A percentile compares a stretch with the other conserved stretches of the same genome.
These are phyloP conservation scores for Candida stauntonica DNA, from an alignment of 805 yeast genomes.

Conservation along the genomic window DNA sequence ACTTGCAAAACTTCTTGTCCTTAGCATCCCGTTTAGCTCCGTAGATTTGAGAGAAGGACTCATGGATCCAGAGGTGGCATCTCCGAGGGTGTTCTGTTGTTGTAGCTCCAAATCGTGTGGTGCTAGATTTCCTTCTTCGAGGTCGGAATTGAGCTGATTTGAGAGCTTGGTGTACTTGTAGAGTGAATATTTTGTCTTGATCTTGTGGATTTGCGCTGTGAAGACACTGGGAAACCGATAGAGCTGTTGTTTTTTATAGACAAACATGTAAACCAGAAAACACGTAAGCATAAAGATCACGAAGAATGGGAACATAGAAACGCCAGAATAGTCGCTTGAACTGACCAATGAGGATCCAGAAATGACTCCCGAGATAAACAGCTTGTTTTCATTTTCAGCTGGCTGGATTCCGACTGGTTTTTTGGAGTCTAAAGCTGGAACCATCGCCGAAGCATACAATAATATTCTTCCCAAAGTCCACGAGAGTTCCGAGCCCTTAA, in stretches of 20 bases:
- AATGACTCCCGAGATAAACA: slow-evolving; percentile 22
- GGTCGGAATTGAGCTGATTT: slow-evolving; percentile 17
- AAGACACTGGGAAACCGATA: slow-evolving; percentile 15
- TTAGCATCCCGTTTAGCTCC: slow-evolving; percentile 14
- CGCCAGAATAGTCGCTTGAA: slow-evolving; percentile 4
- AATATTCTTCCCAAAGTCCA: slow-evolving; percentile 94
- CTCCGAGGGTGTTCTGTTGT: slow-evolving; percentile 1
- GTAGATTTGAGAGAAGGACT: slow-evolving; percentile 19
- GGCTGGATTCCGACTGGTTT: slow-evolving; percentile 24
- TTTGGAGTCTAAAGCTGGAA: slow-evolving; percentile 9
- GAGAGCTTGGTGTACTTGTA: slow-evolving; percentile 20
- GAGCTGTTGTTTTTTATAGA: slow-evolving; percentile 12
- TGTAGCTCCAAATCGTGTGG: slow-evolving; percentile 7
- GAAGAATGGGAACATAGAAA: slow-evolving; percentile 10
- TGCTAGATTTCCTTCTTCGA: slow-evolving; percentile 21
- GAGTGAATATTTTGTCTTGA: slow-evolving; percentile 17
- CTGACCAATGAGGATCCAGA: not conserved
- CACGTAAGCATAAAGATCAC: slow-evolving; percentile 2
- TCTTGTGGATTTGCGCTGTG: slow-evolving; percentile 12
- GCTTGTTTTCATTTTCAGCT: slow-evolving; percentile 22
- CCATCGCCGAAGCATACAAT: slow-evolving; percentile 66
- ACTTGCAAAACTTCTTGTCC: slow-evolving; percentile 25
- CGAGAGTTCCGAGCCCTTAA: slow-evolving; percentile 81
- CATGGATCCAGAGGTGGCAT: slow-evolving; percentile 19
- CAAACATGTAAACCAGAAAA: slow-evolving; percentile 8